Percentiles rank a stretch among this genome's conserved stretches.
phyloP scores from a whole-genome alignment of 177 flowering plant species.

The Telopea speciosissima region DNA sequence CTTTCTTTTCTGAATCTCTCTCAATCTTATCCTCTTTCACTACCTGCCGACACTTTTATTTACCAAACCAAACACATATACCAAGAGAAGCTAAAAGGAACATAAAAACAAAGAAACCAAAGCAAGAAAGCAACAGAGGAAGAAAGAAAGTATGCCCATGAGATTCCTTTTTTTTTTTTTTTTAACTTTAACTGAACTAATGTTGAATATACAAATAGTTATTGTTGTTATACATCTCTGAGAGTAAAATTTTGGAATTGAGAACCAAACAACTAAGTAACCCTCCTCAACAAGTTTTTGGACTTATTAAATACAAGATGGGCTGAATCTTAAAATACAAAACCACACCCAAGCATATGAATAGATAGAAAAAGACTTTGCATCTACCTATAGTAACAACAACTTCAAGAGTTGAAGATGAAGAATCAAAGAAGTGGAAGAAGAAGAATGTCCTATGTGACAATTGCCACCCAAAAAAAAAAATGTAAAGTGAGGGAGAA shows the following conservation, averaged over 20 bases:
- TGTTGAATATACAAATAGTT: conserved; percentile 25
- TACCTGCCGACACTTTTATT: conserved; percentile 36
- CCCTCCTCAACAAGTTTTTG: conserved; percentile 1
- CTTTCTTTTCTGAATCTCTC: background rate
- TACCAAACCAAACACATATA: conserved; percentile 5
- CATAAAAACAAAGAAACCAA: background rate
- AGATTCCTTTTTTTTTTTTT: conserved; percentile 4
- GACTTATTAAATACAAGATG: conserved; percentile 16
- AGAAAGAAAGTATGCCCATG: conserved; percentile 5
- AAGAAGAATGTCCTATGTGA: conserved; percentile 21
- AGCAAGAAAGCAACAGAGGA: background rate
- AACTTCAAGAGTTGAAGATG: conserved; percentile 12
- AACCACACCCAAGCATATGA: conserved; percentile 26
- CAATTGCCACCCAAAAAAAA: background rate
- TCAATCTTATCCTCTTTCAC: background rate
- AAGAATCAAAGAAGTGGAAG: background rate
- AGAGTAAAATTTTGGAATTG: conserved; percentile 23
- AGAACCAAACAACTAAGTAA: conserved; percentile 15
- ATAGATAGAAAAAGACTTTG: conserved; percentile 9
- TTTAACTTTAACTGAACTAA: conserved; percentile 22
- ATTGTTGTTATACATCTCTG: conserved; percentile 26
- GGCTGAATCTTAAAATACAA: conserved; percentile 12
- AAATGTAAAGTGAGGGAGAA: background rate
- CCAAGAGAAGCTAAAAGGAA: background rate
- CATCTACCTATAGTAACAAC: conserved; percentile 15